phyloP scores from a whole-genome alignment of 2,329 filamentous ascomycete genomes.

The Calonectria henricotiae region DNA sequence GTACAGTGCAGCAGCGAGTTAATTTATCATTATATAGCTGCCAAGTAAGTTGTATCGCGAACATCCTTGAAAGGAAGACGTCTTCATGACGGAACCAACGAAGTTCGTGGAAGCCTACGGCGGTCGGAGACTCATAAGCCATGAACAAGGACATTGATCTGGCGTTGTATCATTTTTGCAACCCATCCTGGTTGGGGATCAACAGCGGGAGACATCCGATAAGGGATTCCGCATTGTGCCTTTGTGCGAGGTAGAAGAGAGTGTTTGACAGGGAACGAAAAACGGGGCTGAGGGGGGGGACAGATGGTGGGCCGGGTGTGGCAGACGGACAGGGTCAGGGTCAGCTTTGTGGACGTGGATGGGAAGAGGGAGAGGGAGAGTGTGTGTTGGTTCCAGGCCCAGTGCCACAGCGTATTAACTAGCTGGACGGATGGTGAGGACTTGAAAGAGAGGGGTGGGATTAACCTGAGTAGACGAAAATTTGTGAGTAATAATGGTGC shows the following conservation, averaged over 20 bases:
- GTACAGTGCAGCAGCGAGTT: conserved; percentile 11
- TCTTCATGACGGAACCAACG: background rate
- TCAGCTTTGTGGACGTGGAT: conserved; percentile 27
- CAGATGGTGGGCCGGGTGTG: conserved; percentile 30
- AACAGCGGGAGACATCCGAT: conserved; percentile 16
- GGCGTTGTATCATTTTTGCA: background rate
- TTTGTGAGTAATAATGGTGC: background rate
- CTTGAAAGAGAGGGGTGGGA: background rate
- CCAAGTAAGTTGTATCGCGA: conserved; percentile 4
- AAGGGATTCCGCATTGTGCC: conserved; percentile 14
- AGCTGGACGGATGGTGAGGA: background rate
- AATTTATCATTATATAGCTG: conserved; percentile 1
- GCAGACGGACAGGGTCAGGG: conserved; percentile 30
- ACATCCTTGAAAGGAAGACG: background rate
- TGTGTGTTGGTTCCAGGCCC: conserved; percentile 16
- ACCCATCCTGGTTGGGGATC: conserved; percentile 21
- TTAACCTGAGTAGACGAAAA: background rate
- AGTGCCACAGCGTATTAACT: conserved; percentile 16
- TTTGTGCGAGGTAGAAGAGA: conserved; percentile 17
- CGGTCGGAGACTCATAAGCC: background rate
- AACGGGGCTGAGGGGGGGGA: conserved; percentile 29
- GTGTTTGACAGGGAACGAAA: conserved; percentile 28
- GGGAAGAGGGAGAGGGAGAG: conserved; percentile 3
- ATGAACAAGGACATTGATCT: background rate
- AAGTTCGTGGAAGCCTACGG: background rate